Percentiles rank a stretch among this genome's conserved stretches.
Conservation (phyloP, 2,329 filamentous ascomycete species). For the Paradendryphiella salina region DNA sequence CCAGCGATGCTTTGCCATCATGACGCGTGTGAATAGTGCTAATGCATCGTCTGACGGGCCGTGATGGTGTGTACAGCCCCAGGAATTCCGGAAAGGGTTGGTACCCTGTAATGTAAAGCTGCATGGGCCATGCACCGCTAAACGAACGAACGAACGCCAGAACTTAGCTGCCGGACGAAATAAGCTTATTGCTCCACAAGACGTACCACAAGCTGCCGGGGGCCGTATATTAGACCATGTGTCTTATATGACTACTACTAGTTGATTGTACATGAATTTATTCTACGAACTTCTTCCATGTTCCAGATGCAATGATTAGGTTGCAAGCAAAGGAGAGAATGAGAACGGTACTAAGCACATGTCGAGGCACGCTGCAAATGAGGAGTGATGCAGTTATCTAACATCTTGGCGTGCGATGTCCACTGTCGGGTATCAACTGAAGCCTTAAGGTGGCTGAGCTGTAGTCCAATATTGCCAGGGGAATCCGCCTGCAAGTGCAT, state of each 20-base stretch:
- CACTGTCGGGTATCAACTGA: neutral
- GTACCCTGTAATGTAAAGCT: conserved; percentile 32
- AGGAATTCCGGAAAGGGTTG: conserved; percentile 18
- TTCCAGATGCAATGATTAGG: neutral
- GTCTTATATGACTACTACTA: neutral
- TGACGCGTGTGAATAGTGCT: conserved; percentile 23
- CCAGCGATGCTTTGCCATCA: conserved; percentile 31
- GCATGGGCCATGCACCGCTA: conserved; percentile 36
- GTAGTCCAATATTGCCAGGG: neutral
- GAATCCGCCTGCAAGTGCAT: conserved; percentile 1
- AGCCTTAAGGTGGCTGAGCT: neutral
- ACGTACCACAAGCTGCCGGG: neutral
- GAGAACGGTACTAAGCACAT: neutral
- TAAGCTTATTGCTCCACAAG: conserved; percentile 38
- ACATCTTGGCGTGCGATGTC: neutral
- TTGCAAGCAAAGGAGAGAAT: neutral
- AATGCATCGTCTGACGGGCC: conserved; percentile 23
- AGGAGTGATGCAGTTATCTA: neutral
- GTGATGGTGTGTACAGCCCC: conserved; percentile 24
- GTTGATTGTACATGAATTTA: neutral
- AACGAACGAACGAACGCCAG: conserved; percentile 18
- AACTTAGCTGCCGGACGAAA: conserved; percentile 19
- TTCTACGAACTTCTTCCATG: neutral
- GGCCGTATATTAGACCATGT: conserved; percentile 1
- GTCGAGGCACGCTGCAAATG: neutral